Base-by-base conservation (phyloP, 2,329 filamentous ascomycete genomes). In the Catunica adiposa region DNA sequence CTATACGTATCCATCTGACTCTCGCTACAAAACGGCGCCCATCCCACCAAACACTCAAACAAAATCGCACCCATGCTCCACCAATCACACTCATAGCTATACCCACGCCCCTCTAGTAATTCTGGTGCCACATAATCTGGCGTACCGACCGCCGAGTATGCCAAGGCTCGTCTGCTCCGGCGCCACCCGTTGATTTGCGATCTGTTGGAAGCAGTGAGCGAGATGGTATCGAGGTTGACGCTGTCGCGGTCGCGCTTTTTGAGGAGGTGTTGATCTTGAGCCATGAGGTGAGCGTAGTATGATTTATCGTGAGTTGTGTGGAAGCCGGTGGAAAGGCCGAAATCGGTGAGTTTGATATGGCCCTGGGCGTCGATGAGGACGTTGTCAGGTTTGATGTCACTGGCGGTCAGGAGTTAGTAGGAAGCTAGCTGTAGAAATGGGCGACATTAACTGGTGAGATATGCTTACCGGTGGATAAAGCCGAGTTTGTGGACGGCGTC, bases 381-480 rank as follows among this genome's bases (percentile, higher is more conserved):
- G 67, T 98, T 98, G 72, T 98, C 92, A 11, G 92, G 92, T 70
- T 98, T 98, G 73, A 98, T 98, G 65, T 98, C 92, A 76, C 90
- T 57, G 37, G 5, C 17, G n/a, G n/a, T n/a, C n/a, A 17, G 46
- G 17, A 23, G 44, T 40, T 26, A 38, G 53, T 7, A 17, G 94
- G 44, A 5, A 22, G 40, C 8, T 44, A 7, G 25, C 17, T 15
- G 52, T 17, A 38, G 26, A 44, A 44, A 38, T 29, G 38, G 38
- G 17, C 3, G 3, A 40, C 26, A 29, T 14, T 22, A 25, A 11
- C 9, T 15, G 20, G 15, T 42, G 23, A 34, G n/a, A 34, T 23
- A 22, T 22, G 11, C 75, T 66, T 70, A 83, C 80, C 80, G 81
- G 74, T 87, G 84, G 60, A 88, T 84, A 71, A 86, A 88, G 53